Base-by-base conservation (phyloP, 23 red algal genomes). In the Chondrus crispus region DNA sequence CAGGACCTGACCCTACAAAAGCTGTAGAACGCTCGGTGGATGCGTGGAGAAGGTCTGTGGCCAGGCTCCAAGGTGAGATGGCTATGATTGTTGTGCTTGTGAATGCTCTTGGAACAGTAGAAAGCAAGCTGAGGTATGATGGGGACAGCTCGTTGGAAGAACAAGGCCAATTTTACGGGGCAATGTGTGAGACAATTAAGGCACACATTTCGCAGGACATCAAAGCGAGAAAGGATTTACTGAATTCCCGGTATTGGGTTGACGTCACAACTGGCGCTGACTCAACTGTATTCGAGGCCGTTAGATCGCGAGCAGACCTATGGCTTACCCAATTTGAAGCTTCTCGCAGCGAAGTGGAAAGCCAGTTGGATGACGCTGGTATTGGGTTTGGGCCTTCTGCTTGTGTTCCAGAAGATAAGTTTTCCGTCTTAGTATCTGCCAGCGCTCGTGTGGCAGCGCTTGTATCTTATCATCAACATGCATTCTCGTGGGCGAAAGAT, bases 401-500 rank as follows among this genome's bases (percentile, higher is more conserved):
- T n/a, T 26, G 38, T 24, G 71, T 77, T 39, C n/a, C 16, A 22
- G 71, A 26, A 22, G 71, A 77, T 24, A 77, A 77, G 44, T 24
- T 48, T 10, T 26, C 10, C 71, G 71, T 77, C 7, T 77, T 77
- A 44, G 19, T 90, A 16, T 41, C 55, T 14, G 87, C 87, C 22
- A 57, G 62, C 26, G 24, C 87, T 4, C 55, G 64, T 22, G 87
- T 72, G 11, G 87, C 87, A 7, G 87, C 46, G 2, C 29, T 90
- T 22, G 50, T 90, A 10, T 41, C 73, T 42, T 69, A 46, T 53
- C 87, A 90, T 33, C 87, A 90, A 50, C 70, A 69, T 36, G 87
- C 51, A 6, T 90, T 90, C 72, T 39, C 52, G 38, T 90, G 87
- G 86, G 87, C 87, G 50, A n/a, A 51, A 54, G 50, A 90, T 42